These are phyloP conservation scores for Penicillium canescens DNA, from an alignment of 495 filamentous ascomycete genomes.

Conservation along the genomic window DNA sequence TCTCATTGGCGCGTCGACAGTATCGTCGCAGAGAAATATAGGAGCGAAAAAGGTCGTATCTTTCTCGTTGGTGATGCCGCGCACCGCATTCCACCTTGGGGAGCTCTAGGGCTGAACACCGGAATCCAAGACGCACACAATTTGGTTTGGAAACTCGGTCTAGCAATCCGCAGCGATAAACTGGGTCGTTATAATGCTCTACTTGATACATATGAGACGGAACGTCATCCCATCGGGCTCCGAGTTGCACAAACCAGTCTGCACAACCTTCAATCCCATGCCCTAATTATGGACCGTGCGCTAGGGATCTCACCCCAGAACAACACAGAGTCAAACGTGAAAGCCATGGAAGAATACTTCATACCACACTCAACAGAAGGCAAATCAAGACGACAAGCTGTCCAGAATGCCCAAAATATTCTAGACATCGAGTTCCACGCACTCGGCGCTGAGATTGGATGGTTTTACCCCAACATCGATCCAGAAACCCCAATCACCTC, in stretches of 20 bases:
- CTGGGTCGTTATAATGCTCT: neutral
- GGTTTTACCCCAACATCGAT: slow-evolving; percentile 11
- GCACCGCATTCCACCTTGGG: slow-evolving; percentile 49
- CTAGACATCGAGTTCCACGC: slow-evolving; percentile 13
- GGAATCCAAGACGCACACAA: slow-evolving; percentile 52
- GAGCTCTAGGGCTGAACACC: slow-evolving; percentile 53
- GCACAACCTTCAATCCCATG: slow-evolving; percentile 5
- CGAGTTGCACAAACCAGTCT: slow-evolving; percentile 10
- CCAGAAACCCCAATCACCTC: neutral
- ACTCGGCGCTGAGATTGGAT: slow-evolving; percentile 5
- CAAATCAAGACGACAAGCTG: neutral
- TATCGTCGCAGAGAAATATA: slow-evolving; percentile 13
- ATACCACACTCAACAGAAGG: neutral
- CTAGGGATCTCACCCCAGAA: slow-evolving; percentile 1
- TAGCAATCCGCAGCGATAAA: slow-evolving; percentile 22
- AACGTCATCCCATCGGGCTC: slow-evolving; percentile 29
- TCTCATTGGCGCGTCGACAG: slow-evolving; percentile 14
- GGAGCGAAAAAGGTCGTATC: slow-evolving; percentile 26
- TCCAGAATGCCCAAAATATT: neutral
- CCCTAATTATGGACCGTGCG: slow-evolving; percentile 6
- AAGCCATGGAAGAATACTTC: slow-evolving; percentile 2
- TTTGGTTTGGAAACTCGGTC: slow-evolving; percentile 50
- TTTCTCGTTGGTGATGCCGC: slow-evolving; percentile 55
- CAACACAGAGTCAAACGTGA: neutral
- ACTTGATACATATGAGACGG: slow-evolving; percentile 25